phyloP scores from a whole-genome alignment of 2,329 filamentous ascomycete species.

The Sphaerulina vaccinii region DNA sequence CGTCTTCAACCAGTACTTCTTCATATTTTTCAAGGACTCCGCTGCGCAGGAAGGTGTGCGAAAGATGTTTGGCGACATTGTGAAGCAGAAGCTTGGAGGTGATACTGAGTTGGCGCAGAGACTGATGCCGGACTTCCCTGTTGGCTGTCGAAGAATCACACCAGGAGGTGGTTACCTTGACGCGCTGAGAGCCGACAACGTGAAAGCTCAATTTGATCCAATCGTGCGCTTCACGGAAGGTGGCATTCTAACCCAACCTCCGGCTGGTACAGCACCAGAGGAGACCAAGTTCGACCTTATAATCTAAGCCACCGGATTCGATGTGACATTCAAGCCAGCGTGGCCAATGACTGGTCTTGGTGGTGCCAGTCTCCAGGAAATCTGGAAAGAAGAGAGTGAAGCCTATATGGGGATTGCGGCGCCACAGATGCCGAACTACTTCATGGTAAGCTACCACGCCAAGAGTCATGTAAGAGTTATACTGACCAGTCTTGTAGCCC shows the following conservation, averaged over 20 bases:
- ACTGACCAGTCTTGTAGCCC: neutral
- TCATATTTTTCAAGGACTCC: slow-evolving; percentile 12
- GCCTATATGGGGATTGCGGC: slow-evolving; percentile 28
- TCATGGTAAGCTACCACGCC: slow-evolving; percentile 8
- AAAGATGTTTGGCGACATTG: slow-evolving; percentile 6
- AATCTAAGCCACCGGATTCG: slow-evolving; percentile 44
- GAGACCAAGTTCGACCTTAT: slow-evolving; percentile 45
- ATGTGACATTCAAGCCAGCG: slow-evolving; percentile 38
- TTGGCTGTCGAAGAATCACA: slow-evolving; percentile 19
- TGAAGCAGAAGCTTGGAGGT: slow-evolving; percentile 13
- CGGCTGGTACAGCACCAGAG: slow-evolving; percentile 8
- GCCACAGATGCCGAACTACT: slow-evolving; percentile 33
- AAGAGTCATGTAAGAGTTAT: neutral
- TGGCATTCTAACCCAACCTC: slow-evolving; percentile 13
- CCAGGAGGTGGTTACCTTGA: slow-evolving; percentile 20
- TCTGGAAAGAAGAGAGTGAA: slow-evolving; percentile 27
- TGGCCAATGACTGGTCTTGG: slow-evolving; percentile 40
- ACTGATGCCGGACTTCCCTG: slow-evolving; percentile 17
- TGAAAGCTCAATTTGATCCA: slow-evolving; percentile 11
- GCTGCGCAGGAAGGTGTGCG: slow-evolving; percentile 3
- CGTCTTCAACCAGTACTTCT: slow-evolving; percentile 13
- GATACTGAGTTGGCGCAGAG: slow-evolving; percentile 9
- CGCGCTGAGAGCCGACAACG: slow-evolving; percentile 16
- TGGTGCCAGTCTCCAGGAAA: slow-evolving; percentile 21
- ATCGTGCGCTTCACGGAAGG: slow-evolving; percentile 14